Conservation (phyloP, 2,329 filamentous ascomycete species). For the Cladosporium sphaerospermum region DNA sequence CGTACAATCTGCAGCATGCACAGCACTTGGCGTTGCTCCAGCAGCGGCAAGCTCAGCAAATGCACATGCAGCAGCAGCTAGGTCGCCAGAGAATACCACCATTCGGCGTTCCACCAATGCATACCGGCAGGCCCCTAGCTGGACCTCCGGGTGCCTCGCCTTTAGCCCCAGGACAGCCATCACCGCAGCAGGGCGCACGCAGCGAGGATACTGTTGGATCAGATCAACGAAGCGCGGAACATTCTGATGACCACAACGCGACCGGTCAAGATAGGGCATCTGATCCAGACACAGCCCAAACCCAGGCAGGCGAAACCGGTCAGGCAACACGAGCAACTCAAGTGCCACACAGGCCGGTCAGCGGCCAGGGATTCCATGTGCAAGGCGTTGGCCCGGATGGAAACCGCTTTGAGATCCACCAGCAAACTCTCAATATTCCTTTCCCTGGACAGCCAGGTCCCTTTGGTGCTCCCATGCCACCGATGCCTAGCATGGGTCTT, state of each 20-base stretch:
- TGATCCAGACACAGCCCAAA: too few relatives aligned
- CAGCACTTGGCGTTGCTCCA: conserved; percentile 11
- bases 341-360: conserved; percentile 12
- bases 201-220: not conserved
- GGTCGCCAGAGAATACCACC: conserved; percentile 13
- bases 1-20: not conserved
- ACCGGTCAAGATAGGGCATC: too few relatives aligned
- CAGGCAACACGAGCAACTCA: conserved; percentile 5
- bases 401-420: conserved; percentile 26
- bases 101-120: not conserved
- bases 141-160: conserved; percentile 1
- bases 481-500: conserved; percentile 2
- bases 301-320: too few relatives aligned
- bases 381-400: conserved; percentile 25
- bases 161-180: not conserved
- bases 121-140: not conserved
- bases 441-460: conserved; percentile 7
- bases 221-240: not conserved
- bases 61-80: conserved; percentile 6
- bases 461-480: not conserved
- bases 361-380: conserved; percentile 24
- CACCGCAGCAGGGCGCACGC: not conserved
- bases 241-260: not conserved
- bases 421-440: conserved; percentile 20
- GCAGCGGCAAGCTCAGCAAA: conserved; percentile 14